Evolutionary conservation across 108 stramenopile genomes (phyloP), one percentile per base, ranked within the genome.

Genomic region (Phaeodactylum tricornutum): DNA sequence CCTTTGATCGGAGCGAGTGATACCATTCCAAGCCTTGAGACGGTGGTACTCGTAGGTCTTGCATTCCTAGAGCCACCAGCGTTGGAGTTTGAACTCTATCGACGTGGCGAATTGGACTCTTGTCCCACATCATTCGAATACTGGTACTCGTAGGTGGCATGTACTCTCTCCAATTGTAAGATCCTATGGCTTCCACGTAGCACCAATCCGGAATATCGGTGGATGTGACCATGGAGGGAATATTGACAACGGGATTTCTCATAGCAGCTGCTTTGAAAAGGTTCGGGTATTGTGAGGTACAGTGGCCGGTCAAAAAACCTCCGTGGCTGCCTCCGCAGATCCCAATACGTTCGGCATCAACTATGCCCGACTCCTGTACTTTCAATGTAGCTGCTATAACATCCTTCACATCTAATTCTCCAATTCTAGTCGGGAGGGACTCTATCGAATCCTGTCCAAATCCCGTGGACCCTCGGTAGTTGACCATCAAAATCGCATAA

Each of bases 191-290:
- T 60, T 96, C 93, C 15, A 78, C 71, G 41, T 69, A 75, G 46
- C 82, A 89, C 93, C 93, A 95, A 50, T 95, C 96, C 23, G 92
- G 89, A 64, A 96, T 96, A 57, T 96, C 96, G 14, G 90, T 90
- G 5, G 68, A 50, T 20, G 83, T 85, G 6, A 72, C 65, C 94
- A 95, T 95, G 26, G 69, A 47, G 5, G 94, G 81, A 30, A 96
- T 75, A 55, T 96, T 91, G 20, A 82, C 91, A 12, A 92, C 94
- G 15, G 96, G 96, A 59, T 96, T 96, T 32, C 96, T 57, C 77
- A 89, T 73, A 4, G 70, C 88, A 21, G 88, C 83, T 6, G 71
- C 87, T 59, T 87, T 78, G 79, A 92, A 96, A 17, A 92, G 41
- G 6, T 77, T 71, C 1, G 95, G 92, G 50, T 85, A 70, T 66